Conservation (phyloP, 805 yeast genomes). For the Isabelozyma pseudorhagii region DNA sequence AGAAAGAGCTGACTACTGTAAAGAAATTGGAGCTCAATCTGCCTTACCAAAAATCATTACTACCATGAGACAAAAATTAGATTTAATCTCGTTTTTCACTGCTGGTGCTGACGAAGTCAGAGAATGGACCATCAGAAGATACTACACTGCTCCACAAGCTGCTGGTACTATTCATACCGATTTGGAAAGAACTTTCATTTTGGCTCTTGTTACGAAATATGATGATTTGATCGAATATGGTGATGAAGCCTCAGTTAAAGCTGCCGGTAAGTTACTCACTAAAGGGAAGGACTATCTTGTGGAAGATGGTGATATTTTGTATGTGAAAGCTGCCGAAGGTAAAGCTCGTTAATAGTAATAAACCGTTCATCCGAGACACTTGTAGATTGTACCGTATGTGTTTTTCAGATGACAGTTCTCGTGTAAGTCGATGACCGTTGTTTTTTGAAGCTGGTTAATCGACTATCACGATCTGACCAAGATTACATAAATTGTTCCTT, state of each 20-base stretch:
- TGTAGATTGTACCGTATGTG: background rate
- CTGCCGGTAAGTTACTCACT: conserved; percentile 83
- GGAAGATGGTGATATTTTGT: conserved; percentile 91
- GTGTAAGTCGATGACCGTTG: no score
- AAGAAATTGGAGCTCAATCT: conserved; percentile 67
- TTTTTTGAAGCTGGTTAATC: no score
- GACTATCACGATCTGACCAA: no score
- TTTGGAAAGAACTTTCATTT: conserved; percentile 89
- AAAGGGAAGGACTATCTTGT: conserved; percentile 96
- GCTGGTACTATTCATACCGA: conserved; percentile 98
- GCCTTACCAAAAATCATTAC: conserved; percentile 85
- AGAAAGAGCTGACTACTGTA: conserved; percentile 74
- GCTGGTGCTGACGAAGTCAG: conserved; percentile 96
- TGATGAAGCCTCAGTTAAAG: conserved; percentile 79
- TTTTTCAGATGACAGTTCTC: no score
- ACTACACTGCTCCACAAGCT: conserved; percentile 96
- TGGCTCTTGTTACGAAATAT: conserved; percentile 89
- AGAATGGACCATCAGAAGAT: conserved; percentile 95
- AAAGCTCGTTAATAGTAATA: conserved; percentile 50
- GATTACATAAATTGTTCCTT: no score
- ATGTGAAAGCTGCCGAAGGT: conserved; percentile 93
- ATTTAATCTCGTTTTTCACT: conserved; percentile 91
- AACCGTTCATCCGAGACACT: background rate
- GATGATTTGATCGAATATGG: conserved; percentile 66
- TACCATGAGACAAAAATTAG: conserved; percentile 82